Conservation (phyloP, 2,329 filamentous ascomycete species). For the Pestalotiopsis sp. region DNA sequence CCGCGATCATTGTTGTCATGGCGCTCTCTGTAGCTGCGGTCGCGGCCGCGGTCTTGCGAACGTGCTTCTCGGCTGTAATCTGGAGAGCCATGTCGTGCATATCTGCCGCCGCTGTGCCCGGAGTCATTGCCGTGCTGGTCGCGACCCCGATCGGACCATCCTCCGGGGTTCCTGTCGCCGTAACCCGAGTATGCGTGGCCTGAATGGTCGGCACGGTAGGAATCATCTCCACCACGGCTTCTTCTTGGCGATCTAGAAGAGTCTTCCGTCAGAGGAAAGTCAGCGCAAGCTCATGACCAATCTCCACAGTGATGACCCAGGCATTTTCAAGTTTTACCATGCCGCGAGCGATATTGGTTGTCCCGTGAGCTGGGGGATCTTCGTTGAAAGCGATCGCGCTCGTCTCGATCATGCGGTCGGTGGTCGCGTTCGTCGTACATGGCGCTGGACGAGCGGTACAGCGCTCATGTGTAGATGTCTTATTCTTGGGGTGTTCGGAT, state of each 20-base stretch:
- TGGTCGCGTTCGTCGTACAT: conserved; percentile 35
- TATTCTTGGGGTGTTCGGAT: neutral
- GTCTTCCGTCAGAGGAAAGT: conserved; percentile 34
- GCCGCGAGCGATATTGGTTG: conserved; percentile 32
- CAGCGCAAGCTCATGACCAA: conserved; percentile 29
- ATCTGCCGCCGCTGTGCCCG: conserved; percentile 16
- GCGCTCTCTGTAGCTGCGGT: conserved; percentile 22
- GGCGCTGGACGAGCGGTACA: neutral
- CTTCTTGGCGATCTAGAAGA: conserved; percentile 33
- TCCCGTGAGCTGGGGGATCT: conserved; percentile 30
- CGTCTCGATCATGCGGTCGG: conserved; percentile 27
- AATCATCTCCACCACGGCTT: conserved; percentile 28
- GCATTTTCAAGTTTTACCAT: conserved; percentile 35
- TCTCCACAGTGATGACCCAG: conserved; percentile 20
- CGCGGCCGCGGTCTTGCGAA: conserved; percentile 16
- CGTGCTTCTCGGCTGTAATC: conserved; percentile 6
- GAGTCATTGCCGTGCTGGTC: conserved; percentile 13
- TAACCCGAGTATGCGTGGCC: conserved; percentile 17
- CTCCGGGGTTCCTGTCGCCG: conserved; percentile 12
- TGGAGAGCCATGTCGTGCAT: conserved; percentile 21
- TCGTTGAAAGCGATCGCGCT: conserved; percentile 26
- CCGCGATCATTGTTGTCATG: conserved; percentile 21
- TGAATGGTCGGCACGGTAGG: conserved; percentile 18
- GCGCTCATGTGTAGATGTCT: neutral
- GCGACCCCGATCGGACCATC: conserved; percentile 18